These are phyloP conservation scores for Penicillium aurantiogriseum DNA, from an alignment of 2,329 filamentous ascomycete species.

Conservation along the genomic window DNA sequence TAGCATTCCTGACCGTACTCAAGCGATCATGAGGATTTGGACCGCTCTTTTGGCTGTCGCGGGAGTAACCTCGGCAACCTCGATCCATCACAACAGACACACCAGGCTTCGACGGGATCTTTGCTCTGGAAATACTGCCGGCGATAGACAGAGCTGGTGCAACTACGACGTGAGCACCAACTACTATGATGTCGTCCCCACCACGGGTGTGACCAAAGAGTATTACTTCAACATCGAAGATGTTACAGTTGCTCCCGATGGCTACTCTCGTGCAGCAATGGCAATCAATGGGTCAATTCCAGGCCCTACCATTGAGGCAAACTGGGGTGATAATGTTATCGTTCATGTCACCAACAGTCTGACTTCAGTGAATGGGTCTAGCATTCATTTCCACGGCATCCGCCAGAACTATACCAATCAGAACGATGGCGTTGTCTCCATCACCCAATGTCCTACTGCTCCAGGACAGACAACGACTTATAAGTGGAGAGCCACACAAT, in stretches of 20 bases:
- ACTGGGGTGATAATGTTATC: neutral
- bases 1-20: neutral
- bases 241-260: neutral
- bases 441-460: neutral
- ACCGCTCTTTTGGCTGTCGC: neutral
- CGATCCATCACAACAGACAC: neutral
- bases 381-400: neutral
- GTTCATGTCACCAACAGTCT: neutral
- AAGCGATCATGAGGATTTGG: neutral
- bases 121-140: neutral
- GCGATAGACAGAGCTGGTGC: neutral
- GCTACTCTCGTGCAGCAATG: neutral
- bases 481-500: neutral
- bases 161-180: neutral
- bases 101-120: neutral
- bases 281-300: neutral
- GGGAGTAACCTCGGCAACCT: neutral
- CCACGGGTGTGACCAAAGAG: neutral
- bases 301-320: neutral
- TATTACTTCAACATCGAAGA: neutral
- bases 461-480: neutral
- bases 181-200: neutral
- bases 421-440: neutral
- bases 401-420: neutral
- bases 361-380: neutral